Evolutionary conservation across 164 flowering plant genomes (phyloP).

Genomic region (Brasenia schreberi): DNA sequence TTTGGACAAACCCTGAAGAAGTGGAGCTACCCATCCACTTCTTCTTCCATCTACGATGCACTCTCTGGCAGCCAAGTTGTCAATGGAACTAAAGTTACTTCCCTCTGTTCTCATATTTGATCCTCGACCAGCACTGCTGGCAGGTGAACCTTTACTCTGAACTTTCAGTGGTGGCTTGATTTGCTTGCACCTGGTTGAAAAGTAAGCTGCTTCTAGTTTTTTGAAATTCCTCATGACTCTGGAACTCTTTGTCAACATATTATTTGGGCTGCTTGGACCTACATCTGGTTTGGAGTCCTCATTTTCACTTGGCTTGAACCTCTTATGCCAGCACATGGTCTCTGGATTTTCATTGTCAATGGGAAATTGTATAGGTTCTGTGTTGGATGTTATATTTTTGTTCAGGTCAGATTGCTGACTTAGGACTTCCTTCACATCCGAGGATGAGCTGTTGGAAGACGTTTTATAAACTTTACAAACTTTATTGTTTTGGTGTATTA

Average conservation of each 20-base stretch:
- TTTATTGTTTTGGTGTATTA: too few species aligned
- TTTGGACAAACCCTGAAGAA: slow-evolving; percentile 87
- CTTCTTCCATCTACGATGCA: slow-evolving; percentile 18
- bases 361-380: slow-evolving; percentile 14
- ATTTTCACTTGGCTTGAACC: slow-evolving; percentile 26
- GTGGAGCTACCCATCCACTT: slow-evolving; percentile 74
- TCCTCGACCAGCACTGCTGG: slow-evolving; percentile 46
- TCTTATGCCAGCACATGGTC: slow-evolving; percentile 41
- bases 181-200: slow-evolving; percentile 51
- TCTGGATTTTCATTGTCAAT: slow-evolving; percentile 31
- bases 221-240: slow-evolving; percentile 78
- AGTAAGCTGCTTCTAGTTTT: slow-evolving; percentile 76
- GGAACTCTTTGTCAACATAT: slow-evolving; percentile 35
- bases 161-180: slow-evolving; percentile 21
- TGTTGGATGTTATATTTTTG: slow-evolving; percentile 21
- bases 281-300: neutral
- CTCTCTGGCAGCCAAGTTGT: slow-evolving; percentile 38
- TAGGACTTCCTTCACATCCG: slow-evolving; percentile 69
- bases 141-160: slow-evolving; percentile 22
- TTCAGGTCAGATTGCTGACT: slow-evolving; percentile 35
- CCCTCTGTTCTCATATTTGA: slow-evolving; percentile 55
- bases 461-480: too few species aligned
- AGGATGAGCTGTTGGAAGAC: slow-evolving; percentile 18
- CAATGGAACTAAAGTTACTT: slow-evolving; percentile 37
- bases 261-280: slow-evolving; percentile 6